Base-by-base conservation (phyloP, 805 yeast genomes). In the Lachancea sp. region DNA sequence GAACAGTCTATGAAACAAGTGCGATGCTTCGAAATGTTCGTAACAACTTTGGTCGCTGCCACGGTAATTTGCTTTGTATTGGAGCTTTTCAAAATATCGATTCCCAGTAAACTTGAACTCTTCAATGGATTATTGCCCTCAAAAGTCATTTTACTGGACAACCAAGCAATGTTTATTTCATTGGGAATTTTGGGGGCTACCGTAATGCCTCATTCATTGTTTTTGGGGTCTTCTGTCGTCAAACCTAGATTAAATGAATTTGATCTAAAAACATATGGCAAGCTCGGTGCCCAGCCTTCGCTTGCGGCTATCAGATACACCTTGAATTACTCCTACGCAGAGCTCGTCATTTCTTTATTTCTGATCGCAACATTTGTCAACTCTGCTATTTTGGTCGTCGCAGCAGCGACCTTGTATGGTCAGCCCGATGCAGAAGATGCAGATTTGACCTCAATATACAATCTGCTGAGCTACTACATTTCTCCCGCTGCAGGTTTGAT, bases 291-390 rank as follows among this genome's bases (percentile, higher is more conserved):
- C 58, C 71, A 75, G 42, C 97, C 96, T 11, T 80, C 94, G 2
- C 65, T 84, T 30, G 78, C 77, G 42, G 95, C 96, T 2, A 81
- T 88, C 45, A 71, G 78, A 45, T 84, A 83, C 56, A 77, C 90
- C 34, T 76, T 88, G 78, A 73, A 76, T 12, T 86, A 75, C 60
- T 81, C 96, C 0, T 83, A 86, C 40, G 83, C 82, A 9, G 97
- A 88, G 64, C 71, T 88, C 39, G 78, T 86, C 32, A 72, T 88
- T 15, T 85, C 96, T 1, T 69, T 88, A 32, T 79, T 88, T 55
- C 72, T 90, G 2, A 90, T 88, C 28, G 97, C 96, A 0, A 73
- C 89, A n/a, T 88, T 88, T 65, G 96, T 88, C 43, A 88, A 88
- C 62, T 76, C 94, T 8, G 86, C 96, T 3, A 88, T 89, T 53